Base-by-base conservation (phyloP, 768 basidiomycete species). In the Boletales sp. region DNA sequence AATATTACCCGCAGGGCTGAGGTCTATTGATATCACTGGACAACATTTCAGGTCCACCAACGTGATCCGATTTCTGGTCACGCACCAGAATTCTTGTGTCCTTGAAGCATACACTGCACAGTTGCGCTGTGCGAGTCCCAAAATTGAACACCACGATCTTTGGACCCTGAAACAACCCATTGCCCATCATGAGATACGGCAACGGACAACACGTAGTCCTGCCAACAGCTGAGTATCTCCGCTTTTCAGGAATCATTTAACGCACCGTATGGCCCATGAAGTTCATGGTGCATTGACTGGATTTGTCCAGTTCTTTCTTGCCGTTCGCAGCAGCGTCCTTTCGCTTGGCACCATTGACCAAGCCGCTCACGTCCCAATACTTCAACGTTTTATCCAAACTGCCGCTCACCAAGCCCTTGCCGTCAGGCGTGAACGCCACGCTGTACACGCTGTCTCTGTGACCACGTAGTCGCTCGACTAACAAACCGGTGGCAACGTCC, bases 101-200 rank as follows among this genome's bases (percentile, higher is more conserved):
- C 84, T 66, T 97, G 94, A 30, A 99, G 75, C 87, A 95, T 92
- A 61, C 90, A 87, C 67, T 98, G 94, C 60, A 93, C 86, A 37
- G 83, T 79, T 36, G 82, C 85, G 12, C 78, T 78, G 55, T 80
- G 76, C 45, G 90, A 82, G 64, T 94, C 90, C 86, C 90, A 92
- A 65, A 95, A 93, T 67, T 94, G 91, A 48, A 99, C 94, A 1
- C 92, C 88, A 12, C 97, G 87, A 66, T 99, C 97, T 72, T 97
- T 97, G 32, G 84, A 86, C 45, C 97, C 95, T 11, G 91, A 94
- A 11, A 97, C 94, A 58, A 98, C 87, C 90, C 93, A 87, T 56
- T 90, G 83, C 52, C 90, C 91, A 68, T 97, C 94, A 55, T 92
- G 87, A 40, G 90, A 92, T 42, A 94, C 90, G 17, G 83, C 83